Evolutionary conservation across 2,329 filamentous ascomycete genomes (phyloP).

Genomic region (Herpotrichia juniperi): DNA sequence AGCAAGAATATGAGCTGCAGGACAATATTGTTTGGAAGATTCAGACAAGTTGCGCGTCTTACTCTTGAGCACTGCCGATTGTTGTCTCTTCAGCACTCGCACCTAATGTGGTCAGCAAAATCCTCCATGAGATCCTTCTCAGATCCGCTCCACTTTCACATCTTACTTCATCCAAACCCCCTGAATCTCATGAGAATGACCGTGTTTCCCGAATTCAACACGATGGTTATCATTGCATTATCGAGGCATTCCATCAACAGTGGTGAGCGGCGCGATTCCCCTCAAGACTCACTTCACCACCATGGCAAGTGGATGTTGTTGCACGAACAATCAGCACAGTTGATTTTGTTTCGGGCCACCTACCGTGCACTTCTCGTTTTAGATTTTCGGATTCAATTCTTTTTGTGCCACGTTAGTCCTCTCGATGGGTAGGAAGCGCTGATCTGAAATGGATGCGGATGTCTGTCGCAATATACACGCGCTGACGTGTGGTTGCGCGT

Average conservation of each 20-base stretch:
- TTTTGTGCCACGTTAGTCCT: conserved; percentile 7
- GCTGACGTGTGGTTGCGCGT: conserved; percentile 5
- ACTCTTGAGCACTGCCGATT: background rate
- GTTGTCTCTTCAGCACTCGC: background rate
- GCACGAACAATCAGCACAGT: conserved; percentile 25
- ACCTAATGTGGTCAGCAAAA: conserved; percentile 5
- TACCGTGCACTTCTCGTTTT: conserved; percentile 6
- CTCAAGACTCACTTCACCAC: conserved; percentile 11
- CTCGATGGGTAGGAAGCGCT: conserved; percentile 13
- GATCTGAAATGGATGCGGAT: conserved; percentile 12
- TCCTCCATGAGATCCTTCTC: conserved; percentile 5
- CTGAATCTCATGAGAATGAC: background rate
- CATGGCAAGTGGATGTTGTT: conserved; percentile 14
- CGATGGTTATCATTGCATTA: conserved; percentile 5
- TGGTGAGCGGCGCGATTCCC: conserved; percentile 3
- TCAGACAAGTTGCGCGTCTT: background rate
- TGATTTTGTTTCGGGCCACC: conserved; percentile 20
- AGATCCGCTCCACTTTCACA: background rate
- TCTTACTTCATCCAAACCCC: background rate
- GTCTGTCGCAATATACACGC: conserved; percentile 10
- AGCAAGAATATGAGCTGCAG: background rate
- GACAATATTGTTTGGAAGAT: background rate
- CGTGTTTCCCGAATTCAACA: background rate
- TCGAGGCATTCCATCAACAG: background rate
- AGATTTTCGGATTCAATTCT: conserved; percentile 9